These are phyloP conservation scores for Ajuga chamaepitys DNA, from an alignment of 257 asterid genomes.

Conservation along the genomic window DNA sequence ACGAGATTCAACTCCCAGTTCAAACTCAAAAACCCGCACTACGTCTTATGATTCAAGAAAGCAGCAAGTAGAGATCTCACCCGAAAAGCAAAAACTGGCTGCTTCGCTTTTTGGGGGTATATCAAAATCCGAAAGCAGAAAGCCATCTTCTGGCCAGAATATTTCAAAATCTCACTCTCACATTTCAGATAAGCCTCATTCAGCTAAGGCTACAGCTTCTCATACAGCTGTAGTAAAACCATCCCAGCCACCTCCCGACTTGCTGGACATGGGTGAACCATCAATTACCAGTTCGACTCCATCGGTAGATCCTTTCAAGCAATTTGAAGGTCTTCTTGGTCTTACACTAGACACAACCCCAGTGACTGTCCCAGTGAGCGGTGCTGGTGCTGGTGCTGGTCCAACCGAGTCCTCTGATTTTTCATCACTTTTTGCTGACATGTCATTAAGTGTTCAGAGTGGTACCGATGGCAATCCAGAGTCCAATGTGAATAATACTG, in stretches of 20 bases:
- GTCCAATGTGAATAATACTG: constrained; percentile 19
- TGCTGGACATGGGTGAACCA: constrained; percentile 86
- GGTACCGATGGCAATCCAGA: constrained; percentile 17
- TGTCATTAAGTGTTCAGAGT: constrained; percentile 37
- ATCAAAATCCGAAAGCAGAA: constrained; percentile 53
- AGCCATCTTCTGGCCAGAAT: constrained; percentile 43
- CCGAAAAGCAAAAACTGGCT: constrained; percentile 86
- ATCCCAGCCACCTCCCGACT: constrained; percentile 75
- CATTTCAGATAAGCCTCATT: constrained; percentile 38
- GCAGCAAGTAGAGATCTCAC: constrained; percentile 54
- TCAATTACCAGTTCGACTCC: constrained; percentile 32
- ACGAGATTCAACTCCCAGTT: constrained; percentile 30
- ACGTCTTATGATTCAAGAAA: constrained; percentile 49
- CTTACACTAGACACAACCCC: constrained; percentile 37
- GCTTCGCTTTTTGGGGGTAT: constrained; percentile 84
- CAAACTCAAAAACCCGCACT: constrained; percentile 34
- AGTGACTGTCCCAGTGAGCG: no score
- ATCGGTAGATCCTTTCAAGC: constrained; percentile 71
- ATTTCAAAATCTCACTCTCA: constrained; percentile 34
- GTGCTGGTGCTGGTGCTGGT: constrained; percentile 28
- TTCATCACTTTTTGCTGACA: constrained; percentile 52
- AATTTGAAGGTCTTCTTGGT: constrained; percentile 84
- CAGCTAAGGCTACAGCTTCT: constrained; percentile 30
- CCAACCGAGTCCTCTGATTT: constrained; percentile 45
- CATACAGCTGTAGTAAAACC: constrained; percentile 30